Evolutionary conservation across 1,139 yeast species (phyloP).

Genomic region (Protomyces pachydermus): DNA sequence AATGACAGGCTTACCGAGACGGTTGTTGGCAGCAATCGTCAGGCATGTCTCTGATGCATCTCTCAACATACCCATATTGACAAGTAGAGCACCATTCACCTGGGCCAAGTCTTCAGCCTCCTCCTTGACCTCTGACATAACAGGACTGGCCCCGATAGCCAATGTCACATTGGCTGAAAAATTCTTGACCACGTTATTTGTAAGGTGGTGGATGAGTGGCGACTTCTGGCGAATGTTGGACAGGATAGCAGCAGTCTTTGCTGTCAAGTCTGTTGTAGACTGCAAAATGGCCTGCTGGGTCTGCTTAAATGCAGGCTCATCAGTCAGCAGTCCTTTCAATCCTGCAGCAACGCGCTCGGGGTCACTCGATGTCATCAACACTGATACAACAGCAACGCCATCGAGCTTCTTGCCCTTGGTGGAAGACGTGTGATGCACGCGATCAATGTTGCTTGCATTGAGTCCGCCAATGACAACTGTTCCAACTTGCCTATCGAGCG

Average conservation of each 20-base stretch:
- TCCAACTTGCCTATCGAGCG: conserved; percentile 29
- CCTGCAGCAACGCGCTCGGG: conserved; percentile 54
- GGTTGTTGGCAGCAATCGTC: conserved; percentile 54
- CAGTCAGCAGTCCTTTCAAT: conserved; percentile 32
- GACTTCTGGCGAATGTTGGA: conserved; percentile 27
- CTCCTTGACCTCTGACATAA: conserved; percentile 73
- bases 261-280: background rate
- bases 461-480: conserved; percentile 87
- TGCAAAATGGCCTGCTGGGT: background rate
- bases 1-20: conserved; percentile 55
- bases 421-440: conserved; percentile 51
- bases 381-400: conserved; percentile 83
- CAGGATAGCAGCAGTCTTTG: background rate
- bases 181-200: conserved; percentile 84
- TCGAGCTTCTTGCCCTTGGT: conserved; percentile 52
- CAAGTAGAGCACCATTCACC: conserved; percentile 51
- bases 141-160: conserved; percentile 82
- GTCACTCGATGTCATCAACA: conserved; percentile 66
- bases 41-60: conserved; percentile 44
- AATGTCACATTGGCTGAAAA: conserved; percentile 85
- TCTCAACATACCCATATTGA: conserved; percentile 65
- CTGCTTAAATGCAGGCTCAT: conserved; percentile 33
- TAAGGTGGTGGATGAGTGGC: conserved; percentile 81
- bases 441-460: conserved; percentile 57
- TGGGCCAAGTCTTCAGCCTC: conserved; percentile 67